Evolutionary conservation across 179 eudicot species (phyloP), one percentile per base, ranked within the genome.

Genomic region (Silene coronaria): DNA sequence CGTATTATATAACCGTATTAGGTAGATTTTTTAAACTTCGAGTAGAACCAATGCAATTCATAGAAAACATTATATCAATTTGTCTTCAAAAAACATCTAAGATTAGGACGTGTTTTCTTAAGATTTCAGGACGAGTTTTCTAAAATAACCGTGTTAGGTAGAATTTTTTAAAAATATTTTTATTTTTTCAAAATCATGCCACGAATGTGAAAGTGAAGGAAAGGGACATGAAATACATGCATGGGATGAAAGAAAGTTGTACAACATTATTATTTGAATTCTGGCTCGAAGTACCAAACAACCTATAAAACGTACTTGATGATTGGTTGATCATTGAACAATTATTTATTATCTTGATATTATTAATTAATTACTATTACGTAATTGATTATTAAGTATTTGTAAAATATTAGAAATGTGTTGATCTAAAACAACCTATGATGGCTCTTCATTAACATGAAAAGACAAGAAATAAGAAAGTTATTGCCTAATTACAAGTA

Each of bases 291-390:
- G 30, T 66, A 66, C 51, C 51, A 16, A 66, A 66, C 70, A 16
- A 32, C 70, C 70, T 66, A 66, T 34, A 66, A 8, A 42, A 42
- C 48, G 3, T 2, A 42, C 26, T 57, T 38, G 32, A 68, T 68
- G 4, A 68, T 68, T 68, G 55, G 72, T 68, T 68, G 57, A 68
- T 68, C 57, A 68, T 68, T 68, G 17, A 38, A 68, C 30, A 38
- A 17, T 68, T 68, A 51, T 38, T 38, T 67, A 21, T 34, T 67
- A n/a, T n/a, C 27, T 67, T 34, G 13, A 67, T 34, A 34, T 67
- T 34, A 34, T 67, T 19, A 34, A 6, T 68, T 68, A 38, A 38
- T 68, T 16, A 53, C 58, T 53, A 53, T 21, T n/a, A 53, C 58
- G 58, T 53, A 53, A 16, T 53, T 53, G 19, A 63, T 13, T 28